Evolutionary conservation across 2,329 filamentous ascomycete species (phyloP), one percentile per base, ranked within the genome.

Genomic region (Alternaria longipes): DNA sequence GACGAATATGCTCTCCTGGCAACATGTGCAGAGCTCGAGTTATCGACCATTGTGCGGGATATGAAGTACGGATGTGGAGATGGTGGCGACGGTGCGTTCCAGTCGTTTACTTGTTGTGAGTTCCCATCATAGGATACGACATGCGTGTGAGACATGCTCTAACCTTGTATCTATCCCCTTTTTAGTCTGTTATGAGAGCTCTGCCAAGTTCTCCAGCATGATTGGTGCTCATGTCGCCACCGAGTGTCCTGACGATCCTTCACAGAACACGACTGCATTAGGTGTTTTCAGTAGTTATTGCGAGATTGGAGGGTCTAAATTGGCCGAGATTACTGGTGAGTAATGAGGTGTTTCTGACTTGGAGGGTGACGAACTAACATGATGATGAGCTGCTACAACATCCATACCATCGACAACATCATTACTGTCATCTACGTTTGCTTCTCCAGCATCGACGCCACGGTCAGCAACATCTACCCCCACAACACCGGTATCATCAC

Each of bases 141-240:
- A 11, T 11, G 16, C 24, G 12, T 30, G 5, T 5, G 16, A 30
- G 3, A 46, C 30, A 24, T 49, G 30, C 8, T 16, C 46, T 49
- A 8, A 49, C 24, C 14, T 46, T 11, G 14, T n/a, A 26, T 30
- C 5, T 18, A 18, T 4, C 4, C 9, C 11, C 16, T 18, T 11
- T 11, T 0, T 30, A 46, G 42, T 54, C 30, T 54, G 52, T 12
- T 54, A 54, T 14, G 52, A 54, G 30, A 54, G 52, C 20, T 54
- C 52, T n/a, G 52, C 52, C 52, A 54, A 45, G 28, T 54, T 46
- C 41, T 54, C 52, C 28, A 45, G 52, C 40, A 54, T 54, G 20
- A 54, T 54, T 12, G 52, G 52, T 12, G 28, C 8, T n/a, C 46
- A 49, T 24, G 30, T 49, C 14, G 32, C 32, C 18, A 49, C 46